A percentile compares a stretch with the other conserved stretches of the same genome.
phyloP scores from a whole-genome alignment of 371 early-diverging fungal species.

The Mucor ambiguus region DNA sequence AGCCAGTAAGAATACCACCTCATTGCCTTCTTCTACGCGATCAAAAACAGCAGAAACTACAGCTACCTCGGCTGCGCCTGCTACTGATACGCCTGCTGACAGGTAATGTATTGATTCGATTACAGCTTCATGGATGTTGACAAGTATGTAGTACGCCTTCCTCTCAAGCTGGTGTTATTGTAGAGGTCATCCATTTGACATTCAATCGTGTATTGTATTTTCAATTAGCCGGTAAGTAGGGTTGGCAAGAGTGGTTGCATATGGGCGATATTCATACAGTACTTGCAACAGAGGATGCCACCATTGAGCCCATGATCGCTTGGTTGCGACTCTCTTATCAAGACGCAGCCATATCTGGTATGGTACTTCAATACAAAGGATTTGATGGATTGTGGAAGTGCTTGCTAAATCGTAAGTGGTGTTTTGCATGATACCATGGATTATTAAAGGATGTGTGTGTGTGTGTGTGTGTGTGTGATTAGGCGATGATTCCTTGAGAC shows the following conservation, averaged over 20 bases:
- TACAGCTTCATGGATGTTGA: not conserved
- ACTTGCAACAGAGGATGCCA: constrained; percentile 43
- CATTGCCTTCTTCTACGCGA: not conserved
- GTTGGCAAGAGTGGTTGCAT: not conserved
- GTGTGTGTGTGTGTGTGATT: not conserved
- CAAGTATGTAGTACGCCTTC: constrained; percentile 4
- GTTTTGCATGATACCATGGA: not conserved
- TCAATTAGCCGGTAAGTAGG: constrained; percentile 45
- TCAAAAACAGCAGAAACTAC: constrained; percentile 3
- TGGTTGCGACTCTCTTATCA: constrained; percentile 50
- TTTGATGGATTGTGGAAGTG: constrained; percentile 43
- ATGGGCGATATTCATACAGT: not conserved
- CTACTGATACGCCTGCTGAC: constrained; percentile 8
- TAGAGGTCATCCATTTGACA: constrained; percentile 49
- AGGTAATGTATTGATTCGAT: constrained; percentile 6
- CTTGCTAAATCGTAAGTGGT: constrained; percentile 34
- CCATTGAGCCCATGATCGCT: constrained; percentile 53
- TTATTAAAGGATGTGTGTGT: not conserved
- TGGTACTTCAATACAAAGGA: constrained; percentile 43
- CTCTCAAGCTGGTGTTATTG: constrained; percentile 38
- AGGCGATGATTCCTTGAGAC: constrained; percentile 33
- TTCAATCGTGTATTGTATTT: constrained; percentile 48
- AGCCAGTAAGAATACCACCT: not conserved
- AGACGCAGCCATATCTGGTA: constrained; percentile 50
- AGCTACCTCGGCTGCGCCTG: not conserved